Evolutionary conservation across 192 early-diverging fungal genomes (phyloP), one percentile per base, ranked within the genome.

Genomic region (Spinellus fusiger): DNA sequence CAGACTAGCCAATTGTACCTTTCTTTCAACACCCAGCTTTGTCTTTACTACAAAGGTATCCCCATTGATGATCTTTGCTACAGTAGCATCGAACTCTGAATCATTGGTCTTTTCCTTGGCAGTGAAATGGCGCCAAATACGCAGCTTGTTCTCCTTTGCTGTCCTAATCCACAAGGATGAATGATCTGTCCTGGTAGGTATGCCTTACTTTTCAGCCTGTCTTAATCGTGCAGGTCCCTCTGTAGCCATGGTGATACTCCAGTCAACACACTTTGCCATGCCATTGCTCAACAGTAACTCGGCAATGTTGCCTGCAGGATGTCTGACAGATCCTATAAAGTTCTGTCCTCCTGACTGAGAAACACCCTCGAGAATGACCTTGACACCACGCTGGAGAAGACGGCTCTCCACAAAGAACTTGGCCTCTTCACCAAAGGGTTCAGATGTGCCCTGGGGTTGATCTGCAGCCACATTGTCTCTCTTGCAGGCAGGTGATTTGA

Each of bases 401-500:
- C 94, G 89, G 6, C 77, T 66, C 66, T 99, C 97, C 26, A 93
- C 89, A 78, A 96, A 95, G 73, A 76, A 93, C 68, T 90, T 92
- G 10, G 95, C 92, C 70, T 98, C 92, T 65, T 95, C 95, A 55
- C 88, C 87, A 64, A 86, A 96, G 18, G 93, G 94, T 74, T 98
- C 95, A 15, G 49, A 50, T 18, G 18, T 22, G 31, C 88, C 77
- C 13, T 87, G 49, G 62, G 91, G 86, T 4, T 80, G 77, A 29
- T 84, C 70, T 51, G 83, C 88, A 18, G 91, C 84, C 9, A 88
- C 69, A 52, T 77, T 77, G n/a, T 89, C 88, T 31, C 55, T 57
- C 26, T 93, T 83, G 61, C 89, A 84, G 20, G 82, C 73, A 7
- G 94, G 94, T 5, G 89, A 88, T 68, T 89, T 90, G 61, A 99